Base-by-base conservation (phyloP, 352 stramenopile species). In the Phytophthora hybrid region DNA sequence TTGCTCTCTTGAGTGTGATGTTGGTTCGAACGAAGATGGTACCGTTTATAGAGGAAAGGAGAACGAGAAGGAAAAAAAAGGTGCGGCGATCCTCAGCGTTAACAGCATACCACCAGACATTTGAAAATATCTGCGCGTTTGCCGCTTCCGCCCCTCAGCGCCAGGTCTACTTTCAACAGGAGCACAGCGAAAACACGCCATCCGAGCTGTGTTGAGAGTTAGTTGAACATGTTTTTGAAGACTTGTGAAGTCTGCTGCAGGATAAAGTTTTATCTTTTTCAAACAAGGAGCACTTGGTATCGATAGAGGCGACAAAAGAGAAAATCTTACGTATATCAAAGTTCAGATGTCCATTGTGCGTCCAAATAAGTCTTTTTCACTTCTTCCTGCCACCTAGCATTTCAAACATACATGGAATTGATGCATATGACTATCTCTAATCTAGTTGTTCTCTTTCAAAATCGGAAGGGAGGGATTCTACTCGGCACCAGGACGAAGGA, bases 401-500 rank as follows among this genome's bases (percentile, higher is more conserved):
- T 59, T 75, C 68, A 75, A 71, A 62, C 34, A 55, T 71, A 63
- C 68, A 49, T 75, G 69, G n/a, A 39, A 72, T 76, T 67, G 16
- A 65, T 75, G 68, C 61, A 75, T 61, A 60, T 4, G 18, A 44
- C 52, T 73, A 77, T 73, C 66, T 78, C 71, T 78, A 46, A 78
- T 78, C 66, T 75, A 68, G 65, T 61, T 51, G 49, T 37, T 59
- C 9, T 65, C 31, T 63, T 18, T 54, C 16, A 13, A 18, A 58
- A 37, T 58, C 21, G 52, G 51, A 19, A 13, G 51, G 11, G 26
- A 32, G 29, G 49, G 19, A 10, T 23, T 70, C 51, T 85, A 93
- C 59, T 93, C 73, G 16, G 85, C 83, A 55, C 88, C 87, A 26
- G 88, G 88, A 41, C 88, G 88, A 69, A 78, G 72, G 46, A 79